Evolutionary conservation across 441 rosid genomes (phyloP), one percentile per base, ranked within the genome.

Genomic region (Croton laevigatus): DNA sequence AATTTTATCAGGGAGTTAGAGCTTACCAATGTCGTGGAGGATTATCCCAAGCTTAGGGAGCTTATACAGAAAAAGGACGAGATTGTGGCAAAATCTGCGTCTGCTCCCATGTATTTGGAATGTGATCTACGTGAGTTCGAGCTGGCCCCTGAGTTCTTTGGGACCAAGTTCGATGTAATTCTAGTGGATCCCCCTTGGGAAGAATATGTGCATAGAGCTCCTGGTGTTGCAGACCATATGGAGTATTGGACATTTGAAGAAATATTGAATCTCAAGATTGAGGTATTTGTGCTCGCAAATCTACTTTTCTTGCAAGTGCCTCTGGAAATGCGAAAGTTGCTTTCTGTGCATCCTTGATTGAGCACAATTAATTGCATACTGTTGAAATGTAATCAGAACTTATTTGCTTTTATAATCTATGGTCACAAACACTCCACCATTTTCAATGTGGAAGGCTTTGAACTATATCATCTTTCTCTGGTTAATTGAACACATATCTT

Each of bases 51-150:
- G 87, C 97, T 93, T 69, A 88, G 98, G 80, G 98, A 93, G 83
- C 99, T 95, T 81, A 93, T 93, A 85, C 99, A 95, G 88, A 95
- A 95, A 79, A 95, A 95, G 75, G 99, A 95, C 83, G 99, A 95
- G 84, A 95, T 93, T 78, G 98, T 95, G 64, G 72, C 92, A 60
- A 93, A 89, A 3, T 83, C 95, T 72, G 97, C 99, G 13, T 86
- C 99, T 78, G 81, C 97, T 40, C 99, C 99, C 77, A 86, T 93
- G 99, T 95, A 95, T 79, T 62, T 84, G 71, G 86, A 93, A 83
- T 83, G 87, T 19, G 91, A 93, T 76, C 83, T 95, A 62, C 96
- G 75, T 54, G 97, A 93, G 68, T 83, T 93, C 79, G 99, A 95
- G 81, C 83, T 95, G 61, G 86, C 99, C 37, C 90, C 98, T 0